Conservation (phyloP, 305 asterid species). For the Fraxinus latifolia region DNA sequence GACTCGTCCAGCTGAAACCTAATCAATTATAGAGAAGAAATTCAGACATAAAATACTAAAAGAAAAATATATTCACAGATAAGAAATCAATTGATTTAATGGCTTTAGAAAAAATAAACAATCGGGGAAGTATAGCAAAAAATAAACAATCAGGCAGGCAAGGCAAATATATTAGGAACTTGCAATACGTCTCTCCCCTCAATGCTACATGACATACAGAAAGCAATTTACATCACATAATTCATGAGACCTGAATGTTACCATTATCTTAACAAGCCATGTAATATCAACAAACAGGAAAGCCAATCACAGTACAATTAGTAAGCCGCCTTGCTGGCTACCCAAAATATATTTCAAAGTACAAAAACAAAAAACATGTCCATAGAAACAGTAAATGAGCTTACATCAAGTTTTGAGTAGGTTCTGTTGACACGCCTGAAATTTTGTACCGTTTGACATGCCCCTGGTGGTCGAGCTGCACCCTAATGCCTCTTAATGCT, state of each 20-base stretch:
- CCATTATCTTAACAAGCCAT: background rate
- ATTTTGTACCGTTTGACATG: conserved; percentile 44
- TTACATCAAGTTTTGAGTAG: conserved; percentile 41
- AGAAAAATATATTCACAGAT: background rate
- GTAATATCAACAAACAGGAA: background rate
- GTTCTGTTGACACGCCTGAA: conserved; percentile 38
- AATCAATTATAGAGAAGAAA: background rate
- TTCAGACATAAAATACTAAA: background rate
- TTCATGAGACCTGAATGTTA: background rate
- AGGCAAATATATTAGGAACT: background rate
- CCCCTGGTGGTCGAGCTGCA: conserved; percentile 37
- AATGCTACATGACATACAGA: background rate
- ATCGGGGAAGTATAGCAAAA: background rate
- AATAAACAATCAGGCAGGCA: background rate
- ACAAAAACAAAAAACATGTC: background rate
- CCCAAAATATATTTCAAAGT: background rate
- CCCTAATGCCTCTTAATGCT: conserved; percentile 49
- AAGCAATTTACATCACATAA: background rate
- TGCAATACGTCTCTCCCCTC: background rate
- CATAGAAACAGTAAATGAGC: conserved; percentile 16
- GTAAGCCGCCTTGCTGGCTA: background rate
- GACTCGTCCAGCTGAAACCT: conserved; percentile 62
- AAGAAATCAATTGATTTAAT: background rate
- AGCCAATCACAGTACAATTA: background rate
- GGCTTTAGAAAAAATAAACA: background rate